Evolutionary conservation across 1,284 basidiomycete genomes (phyloP).

Genomic region (Ganoderma boninense): DNA sequence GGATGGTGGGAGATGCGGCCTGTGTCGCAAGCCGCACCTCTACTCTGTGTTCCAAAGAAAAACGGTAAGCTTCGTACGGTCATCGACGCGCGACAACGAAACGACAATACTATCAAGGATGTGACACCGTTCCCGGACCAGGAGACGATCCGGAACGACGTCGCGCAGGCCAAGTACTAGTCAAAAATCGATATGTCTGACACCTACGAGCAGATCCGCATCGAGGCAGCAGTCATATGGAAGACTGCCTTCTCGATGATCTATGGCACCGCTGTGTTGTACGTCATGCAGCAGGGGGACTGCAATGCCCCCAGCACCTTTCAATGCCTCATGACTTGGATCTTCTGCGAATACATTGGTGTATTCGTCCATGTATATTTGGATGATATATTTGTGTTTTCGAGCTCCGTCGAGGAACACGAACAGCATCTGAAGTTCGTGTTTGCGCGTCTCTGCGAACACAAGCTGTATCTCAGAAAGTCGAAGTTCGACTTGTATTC

Average conservation of each 20-base stretch:
- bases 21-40: conserved; percentile 30
- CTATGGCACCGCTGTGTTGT: conserved; percentile 36
- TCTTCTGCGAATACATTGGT: conserved; percentile 42
- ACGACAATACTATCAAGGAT: conserved; percentile 42
- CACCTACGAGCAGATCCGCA: conserved; percentile 39
- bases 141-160: too few species aligned
- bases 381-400: too few species aligned
- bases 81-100: conserved; percentile 34
- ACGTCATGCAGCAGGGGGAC: conserved; percentile 46
- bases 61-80: conserved; percentile 35
- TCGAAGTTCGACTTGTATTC: conserved; percentile 40
- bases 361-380: conserved; percentile 43
- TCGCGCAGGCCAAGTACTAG: too few species aligned
- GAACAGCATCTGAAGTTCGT: conserved; percentile 38
- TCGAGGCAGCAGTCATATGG: conserved; percentile 31
- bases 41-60: conserved; percentile 36
- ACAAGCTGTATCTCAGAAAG: conserved; percentile 36
- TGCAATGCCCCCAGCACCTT: too few species aligned
- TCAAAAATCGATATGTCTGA: too few species aligned
- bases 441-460: conserved; percentile 32
- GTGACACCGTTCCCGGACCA: too few species aligned
- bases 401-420: conserved; percentile 39
- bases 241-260: conserved; percentile 38
- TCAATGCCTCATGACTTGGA: conserved; percentile 44
- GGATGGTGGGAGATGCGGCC: conserved; percentile 37